Percentiles rank a stretch among this genome's conserved stretches.
phyloP scores from a whole-genome alignment of 345 rosid species.

The Rhizophora mangle region DNA sequence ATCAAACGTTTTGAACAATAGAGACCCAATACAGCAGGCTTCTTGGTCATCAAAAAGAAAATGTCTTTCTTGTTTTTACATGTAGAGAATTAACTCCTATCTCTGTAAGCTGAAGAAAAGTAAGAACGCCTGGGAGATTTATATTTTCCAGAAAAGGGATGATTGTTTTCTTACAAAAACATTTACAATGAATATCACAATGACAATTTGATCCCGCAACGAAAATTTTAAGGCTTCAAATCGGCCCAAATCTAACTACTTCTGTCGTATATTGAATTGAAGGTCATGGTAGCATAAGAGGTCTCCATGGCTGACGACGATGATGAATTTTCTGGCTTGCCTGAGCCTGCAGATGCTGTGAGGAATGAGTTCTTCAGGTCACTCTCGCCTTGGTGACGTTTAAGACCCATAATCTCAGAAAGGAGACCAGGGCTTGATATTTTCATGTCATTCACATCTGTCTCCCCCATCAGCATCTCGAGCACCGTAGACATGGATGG shows the following conservation, averaged over 20 bases:
- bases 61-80: no score
- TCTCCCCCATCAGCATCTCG: constrained; percentile 47
- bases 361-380: neutral
- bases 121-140: no score
- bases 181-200: no score
- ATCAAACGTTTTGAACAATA: no score
- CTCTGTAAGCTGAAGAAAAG: no score
- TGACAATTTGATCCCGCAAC: neutral
- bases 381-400: constrained; percentile 9
- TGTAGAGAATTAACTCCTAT: no score
- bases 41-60: no score
- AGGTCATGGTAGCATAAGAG: constrained; percentile 61
- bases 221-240: neutral
- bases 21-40: no score
- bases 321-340: constrained; percentile 23
- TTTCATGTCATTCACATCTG: constrained; percentile 29
- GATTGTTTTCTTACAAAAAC: no score
- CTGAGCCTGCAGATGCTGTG: constrained; percentile 12
- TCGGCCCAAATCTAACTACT: constrained; percentile 6
- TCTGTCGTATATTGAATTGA: constrained; percentile 56
- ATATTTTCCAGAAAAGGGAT: no score
- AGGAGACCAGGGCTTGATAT: constrained; percentile 50
- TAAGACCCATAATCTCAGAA: constrained; percentile 34
- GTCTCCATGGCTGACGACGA: constrained; percentile 31
- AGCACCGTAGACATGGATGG: constrained; percentile 51